Evolutionary conservation across 257 asterid genomes (phyloP).

Genomic region (Linaria vulgaris): DNA sequence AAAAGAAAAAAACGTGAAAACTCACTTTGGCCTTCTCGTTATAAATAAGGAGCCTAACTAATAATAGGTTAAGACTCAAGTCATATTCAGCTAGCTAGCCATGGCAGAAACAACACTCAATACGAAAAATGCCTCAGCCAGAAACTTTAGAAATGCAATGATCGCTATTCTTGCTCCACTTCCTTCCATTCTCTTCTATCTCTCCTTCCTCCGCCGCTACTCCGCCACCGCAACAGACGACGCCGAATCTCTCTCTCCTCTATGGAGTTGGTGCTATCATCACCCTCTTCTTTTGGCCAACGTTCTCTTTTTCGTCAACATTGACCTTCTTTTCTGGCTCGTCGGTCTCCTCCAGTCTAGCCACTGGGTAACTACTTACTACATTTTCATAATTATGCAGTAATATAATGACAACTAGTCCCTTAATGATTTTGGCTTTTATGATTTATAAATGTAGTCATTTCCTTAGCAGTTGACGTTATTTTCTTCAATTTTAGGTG

Average conservation of each 20-base stretch:
- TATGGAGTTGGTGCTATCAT: constrained; percentile 68
- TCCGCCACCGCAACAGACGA: constrained; percentile 21
- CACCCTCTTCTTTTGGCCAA: constrained; percentile 76
- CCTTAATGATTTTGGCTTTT: too few species aligned
- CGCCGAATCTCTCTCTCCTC: constrained; percentile 35
- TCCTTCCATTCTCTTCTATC: constrained; percentile 74
- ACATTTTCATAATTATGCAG: too few species aligned
- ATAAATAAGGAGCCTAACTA: neutral
- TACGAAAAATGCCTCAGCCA: constrained; percentile 12
- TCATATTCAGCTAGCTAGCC: neutral
- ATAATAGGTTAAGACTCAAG: too few species aligned
- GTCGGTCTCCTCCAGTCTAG: constrained; percentile 70
- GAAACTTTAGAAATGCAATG: constrained; percentile 53
- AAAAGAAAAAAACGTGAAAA: too few species aligned
- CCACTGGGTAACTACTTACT: constrained; percentile 85
- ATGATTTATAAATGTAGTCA: too few species aligned
- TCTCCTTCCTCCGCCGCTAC: constrained; percentile 62
- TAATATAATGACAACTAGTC: too few species aligned
- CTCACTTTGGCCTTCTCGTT: neutral
- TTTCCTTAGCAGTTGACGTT: too few species aligned
- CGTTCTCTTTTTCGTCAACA: constrained; percentile 75
- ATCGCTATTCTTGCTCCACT: constrained; percentile 67
- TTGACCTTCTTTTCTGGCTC: constrained; percentile 74
- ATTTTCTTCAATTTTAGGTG: too few species aligned
- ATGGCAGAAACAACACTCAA: constrained; percentile 8